Evolutionary conservation across 2,329 filamentous ascomycete genomes (phyloP), one percentile per base, ranked within the genome.

Genomic region (Penicillium sp.): DNA sequence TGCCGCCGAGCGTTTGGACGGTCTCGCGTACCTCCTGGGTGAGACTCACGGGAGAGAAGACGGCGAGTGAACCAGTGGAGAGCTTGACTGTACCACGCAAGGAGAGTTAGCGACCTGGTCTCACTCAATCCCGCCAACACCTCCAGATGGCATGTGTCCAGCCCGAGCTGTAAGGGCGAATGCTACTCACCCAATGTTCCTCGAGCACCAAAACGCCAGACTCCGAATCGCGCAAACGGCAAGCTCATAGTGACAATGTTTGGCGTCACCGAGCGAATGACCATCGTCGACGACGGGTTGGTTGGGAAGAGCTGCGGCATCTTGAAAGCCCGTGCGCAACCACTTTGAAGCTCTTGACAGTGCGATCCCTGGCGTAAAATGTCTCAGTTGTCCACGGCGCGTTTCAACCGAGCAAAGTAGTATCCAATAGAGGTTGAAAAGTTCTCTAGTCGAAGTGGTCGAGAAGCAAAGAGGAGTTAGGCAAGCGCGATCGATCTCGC

Each of bases 41-140:
- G 39, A 95, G 75, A 10, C 83, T 84, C 13, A 92, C 85, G 12
- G 92, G 92, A 0, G 88, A 95, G 75, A 95, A 95, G 61, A 95
- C 81, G 50, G 87, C 85, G 27, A 96, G 77, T 30, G 76, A 71
- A 39, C 88, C 88, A 7, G 80, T 82, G 41, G 79, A 75, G 51
- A 98, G 77, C 52, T 81, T 84, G 42, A 94, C 87, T 87, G 49
- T 36, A 4, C 4, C 10, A 46, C 26, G 41, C 37, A 51, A 51
- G 45, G 37, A 42, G 31, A 8, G 18, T 54, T 41, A 53, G 51
- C 33, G 14, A 26, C 6, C 25, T 11, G 12, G 27, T 22, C 18
- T 9, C 18, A 35, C 35, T 4, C 14, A 15, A 26, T 29, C 16
- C 6, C 12, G 25, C 25, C 25, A 9, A 22, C 5, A 22, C 18